A percentile compares a stretch with the other conserved stretches of the same genome.
Evolutionary conservation across 768 basidiomycete species (phyloP).

Genomic region (Udeniomyces megalosporus): DNA sequence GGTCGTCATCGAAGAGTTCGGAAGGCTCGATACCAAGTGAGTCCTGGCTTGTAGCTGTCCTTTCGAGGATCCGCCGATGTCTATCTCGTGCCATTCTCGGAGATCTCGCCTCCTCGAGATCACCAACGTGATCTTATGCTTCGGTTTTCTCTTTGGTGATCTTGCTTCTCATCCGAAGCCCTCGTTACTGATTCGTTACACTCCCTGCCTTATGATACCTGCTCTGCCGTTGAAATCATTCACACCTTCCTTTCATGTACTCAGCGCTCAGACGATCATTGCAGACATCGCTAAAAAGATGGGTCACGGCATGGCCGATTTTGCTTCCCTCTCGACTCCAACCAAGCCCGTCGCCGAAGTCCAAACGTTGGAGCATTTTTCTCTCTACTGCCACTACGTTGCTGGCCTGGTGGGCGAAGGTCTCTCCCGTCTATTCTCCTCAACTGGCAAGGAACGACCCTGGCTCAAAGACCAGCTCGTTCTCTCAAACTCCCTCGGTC

Average conservation of each 20-base stretch:
- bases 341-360: slow-evolving; percentile 42
- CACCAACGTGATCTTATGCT: background rate
- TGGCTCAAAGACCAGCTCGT: slow-evolving; percentile 68
- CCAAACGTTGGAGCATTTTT: slow-evolving; percentile 66
- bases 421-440: slow-evolving; percentile 69
- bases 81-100: too few species aligned
- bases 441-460: slow-evolving; percentile 60
- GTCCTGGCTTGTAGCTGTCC: background rate
- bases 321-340: slow-evolving; percentile 62
- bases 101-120: too few species aligned
- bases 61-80: background rate
- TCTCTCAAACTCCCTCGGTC: slow-evolving; percentile 85
- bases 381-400: slow-evolving; percentile 96
- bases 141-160: background rate
- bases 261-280: slow-evolving; percentile 58
- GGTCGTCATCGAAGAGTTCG: slow-evolving; percentile 62
- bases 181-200: background rate
- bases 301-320: slow-evolving; percentile 91
- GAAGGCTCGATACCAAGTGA: slow-evolving; percentile 47
- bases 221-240: background rate
- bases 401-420: slow-evolving; percentile 96
- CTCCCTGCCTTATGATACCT: too few species aligned
- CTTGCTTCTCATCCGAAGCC: too few species aligned
- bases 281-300: slow-evolving; percentile 70
- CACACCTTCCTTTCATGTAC: background rate